These are phyloP conservation scores for Thraustotheca clavata DNA, from an alignment of 352 stramenopile species.

Conservation along the genomic window DNA sequence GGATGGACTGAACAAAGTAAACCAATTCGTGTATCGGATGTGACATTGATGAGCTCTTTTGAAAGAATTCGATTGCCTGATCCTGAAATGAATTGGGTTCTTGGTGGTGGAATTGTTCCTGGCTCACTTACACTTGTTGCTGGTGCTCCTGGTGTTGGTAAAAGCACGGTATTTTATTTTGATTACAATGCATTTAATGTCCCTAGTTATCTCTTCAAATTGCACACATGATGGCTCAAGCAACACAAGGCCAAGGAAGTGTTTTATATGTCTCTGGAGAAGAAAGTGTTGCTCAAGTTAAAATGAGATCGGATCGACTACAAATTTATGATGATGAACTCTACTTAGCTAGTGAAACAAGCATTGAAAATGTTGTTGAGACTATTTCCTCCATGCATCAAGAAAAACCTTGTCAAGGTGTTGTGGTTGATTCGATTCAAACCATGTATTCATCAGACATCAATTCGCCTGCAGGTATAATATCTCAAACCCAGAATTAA, in stretches of 20 bases:
- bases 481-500: too few relatives aligned
- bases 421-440: conserved; percentile 97
- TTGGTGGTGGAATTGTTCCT: conserved; percentile 93
- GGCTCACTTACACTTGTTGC: conserved; percentile 93
- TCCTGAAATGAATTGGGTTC: conserved; percentile 87
- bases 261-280: conserved; percentile 96
- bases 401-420: conserved; percentile 35
- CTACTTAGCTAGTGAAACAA: conserved; percentile 78
- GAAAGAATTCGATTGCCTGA: conserved; percentile 62
- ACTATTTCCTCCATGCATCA: conserved; percentile 33
- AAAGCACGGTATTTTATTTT: conserved; percentile 87
- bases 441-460: conserved; percentile 90
- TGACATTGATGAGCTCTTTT: conserved; percentile 40
- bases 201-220: conserved; percentile 87
- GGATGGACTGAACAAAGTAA: conserved; percentile 35
- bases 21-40: conserved; percentile 53
- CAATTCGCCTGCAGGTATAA: conserved; percentile 43
- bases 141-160: conserved; percentile 92
- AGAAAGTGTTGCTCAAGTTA: conserved; percentile 94
- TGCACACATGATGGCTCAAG: conserved; percentile 73
- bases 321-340: conserved; percentile 52
- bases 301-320: conserved; percentile 84
- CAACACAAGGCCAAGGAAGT: conserved; percentile 19
- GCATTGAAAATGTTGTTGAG: conserved; percentile 62
- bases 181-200: not conserved